Evolutionary conservation across 345 rosid species (phyloP).

Genomic region (Anastatica hierochuntica): DNA sequence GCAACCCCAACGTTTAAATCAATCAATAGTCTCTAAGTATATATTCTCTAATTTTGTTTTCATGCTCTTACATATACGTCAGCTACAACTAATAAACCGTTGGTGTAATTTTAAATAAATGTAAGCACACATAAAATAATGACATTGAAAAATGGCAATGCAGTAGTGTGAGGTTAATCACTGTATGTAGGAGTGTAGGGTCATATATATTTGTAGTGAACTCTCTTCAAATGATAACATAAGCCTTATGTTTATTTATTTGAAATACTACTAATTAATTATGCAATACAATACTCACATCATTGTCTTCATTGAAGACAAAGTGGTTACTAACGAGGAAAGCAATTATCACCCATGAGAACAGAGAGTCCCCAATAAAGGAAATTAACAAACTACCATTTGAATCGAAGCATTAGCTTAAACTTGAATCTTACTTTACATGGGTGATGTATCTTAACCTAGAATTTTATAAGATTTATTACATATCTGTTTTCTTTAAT

Average conservation of each 20-base stretch:
- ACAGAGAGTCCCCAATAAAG: conserved; percentile 10
- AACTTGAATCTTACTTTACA: conserved; percentile 33
- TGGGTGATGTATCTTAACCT: conserved; percentile 19
- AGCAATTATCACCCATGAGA: conserved; percentile 27
- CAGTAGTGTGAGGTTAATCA: conserved; percentile 19
- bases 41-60: too few relatives aligned
- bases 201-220: conserved; percentile 10
- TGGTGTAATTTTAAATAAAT: too few relatives aligned
- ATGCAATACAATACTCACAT: not conserved
- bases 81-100: too few relatives aligned
- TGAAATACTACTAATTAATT: not conserved
- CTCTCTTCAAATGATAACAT: conserved; percentile 2
- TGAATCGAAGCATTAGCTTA: conserved; percentile 28
- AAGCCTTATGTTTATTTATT: not conserved
- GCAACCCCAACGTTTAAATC: too few relatives aligned
- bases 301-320: conserved; percentile 23
- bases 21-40: too few relatives aligned
- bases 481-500: not conserved
- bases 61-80: too few relatives aligned
- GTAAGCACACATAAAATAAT: not conserved
- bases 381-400: conserved; percentile 23
- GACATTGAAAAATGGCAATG: not conserved
- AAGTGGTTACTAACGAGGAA: conserved; percentile 20
- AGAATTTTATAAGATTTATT: conserved; percentile 7
- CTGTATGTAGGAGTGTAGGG: conserved; percentile 20